These are phyloP conservation scores for Phylloporus sp. DNA, from an alignment of 768 basidiomycete species.

Conservation along the genomic window DNA sequence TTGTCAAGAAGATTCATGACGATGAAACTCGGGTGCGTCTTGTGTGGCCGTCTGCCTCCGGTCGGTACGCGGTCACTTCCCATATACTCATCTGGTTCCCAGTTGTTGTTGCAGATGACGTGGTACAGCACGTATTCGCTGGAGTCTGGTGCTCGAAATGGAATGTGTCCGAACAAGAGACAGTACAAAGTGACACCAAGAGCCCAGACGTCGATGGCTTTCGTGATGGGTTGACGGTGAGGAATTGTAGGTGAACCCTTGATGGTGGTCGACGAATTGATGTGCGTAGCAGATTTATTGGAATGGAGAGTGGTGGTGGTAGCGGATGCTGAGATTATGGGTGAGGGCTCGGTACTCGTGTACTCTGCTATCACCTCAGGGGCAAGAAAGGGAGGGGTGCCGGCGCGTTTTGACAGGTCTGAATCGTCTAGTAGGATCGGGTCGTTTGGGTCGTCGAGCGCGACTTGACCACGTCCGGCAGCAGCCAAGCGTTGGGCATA, in stretches of 20 bases:
- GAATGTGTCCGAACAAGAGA: slow-evolving; percentile 81
- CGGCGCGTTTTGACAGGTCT: slow-evolving; percentile 85
- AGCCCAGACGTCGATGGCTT: slow-evolving; percentile 97
- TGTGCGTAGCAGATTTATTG: slow-evolving; percentile 25
- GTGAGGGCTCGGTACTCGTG: slow-evolving; percentile 33
- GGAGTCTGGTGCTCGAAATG: slow-evolving; percentile 56
- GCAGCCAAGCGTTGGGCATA: slow-evolving; percentile 77
- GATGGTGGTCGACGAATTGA: slow-evolving; percentile 28
- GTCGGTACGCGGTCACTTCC: slow-evolving; percentile 64
- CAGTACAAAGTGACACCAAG: slow-evolving; percentile 95
- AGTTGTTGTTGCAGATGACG: slow-evolving; percentile 73
- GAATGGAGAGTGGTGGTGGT: slow-evolving; percentile 30
- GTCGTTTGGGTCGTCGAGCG: slow-evolving; percentile 46
- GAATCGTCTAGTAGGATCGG: slow-evolving; percentile 76
- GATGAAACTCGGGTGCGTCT: slow-evolving; percentile 48
- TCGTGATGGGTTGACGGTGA: slow-evolving; percentile 61
- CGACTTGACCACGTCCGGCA: slow-evolving; percentile 39
- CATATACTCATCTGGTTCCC: slow-evolving; percentile 62
- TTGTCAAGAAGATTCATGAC: slow-evolving; percentile 69
- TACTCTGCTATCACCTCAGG: slow-evolving; percentile 87
- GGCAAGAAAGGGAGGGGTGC: slow-evolving; percentile 93
- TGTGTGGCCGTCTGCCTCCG: slow-evolving; percentile 51
- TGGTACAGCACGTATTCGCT: slow-evolving; percentile 76
- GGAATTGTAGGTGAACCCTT: slow-evolving; percentile 21
- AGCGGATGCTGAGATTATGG: slow-evolving; percentile 29